A percentile compares a stretch with the other conserved stretches of the same genome.
These are phyloP conservation scores for Evernia prunastri DNA, from an alignment of 495 filamentous ascomycete genomes.

Conservation along the genomic window DNA sequence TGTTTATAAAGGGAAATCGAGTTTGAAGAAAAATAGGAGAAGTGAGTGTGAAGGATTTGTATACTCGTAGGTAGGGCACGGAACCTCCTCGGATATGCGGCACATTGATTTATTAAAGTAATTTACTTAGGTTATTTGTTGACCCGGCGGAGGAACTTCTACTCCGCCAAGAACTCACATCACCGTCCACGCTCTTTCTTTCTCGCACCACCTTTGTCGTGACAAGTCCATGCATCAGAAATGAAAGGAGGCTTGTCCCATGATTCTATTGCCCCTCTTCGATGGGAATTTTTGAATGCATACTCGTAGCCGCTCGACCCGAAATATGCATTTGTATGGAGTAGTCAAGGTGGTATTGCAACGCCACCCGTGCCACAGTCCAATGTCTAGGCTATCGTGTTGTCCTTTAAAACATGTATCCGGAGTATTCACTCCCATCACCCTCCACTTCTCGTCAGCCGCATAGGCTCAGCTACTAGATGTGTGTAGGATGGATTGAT, in stretches of 20 bases:
- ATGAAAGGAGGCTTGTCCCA: too few relatives aligned
- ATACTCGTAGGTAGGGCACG: neutral
- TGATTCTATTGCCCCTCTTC: too few relatives aligned
- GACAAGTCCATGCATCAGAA: too few relatives aligned
- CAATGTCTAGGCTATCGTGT: neutral
- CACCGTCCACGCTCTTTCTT: neutral
- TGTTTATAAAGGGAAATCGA: neutral
- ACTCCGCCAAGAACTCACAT: neutral
- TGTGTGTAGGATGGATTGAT: too few relatives aligned
- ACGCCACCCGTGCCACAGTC: neutral
- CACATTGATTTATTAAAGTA: neutral
- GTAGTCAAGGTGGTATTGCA: neutral
- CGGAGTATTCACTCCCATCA: too few relatives aligned
- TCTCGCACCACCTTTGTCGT: too few relatives aligned
- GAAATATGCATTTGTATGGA: too few relatives aligned
- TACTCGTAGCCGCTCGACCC: too few relatives aligned
- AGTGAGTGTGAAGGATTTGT: neutral
- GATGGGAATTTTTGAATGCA: too few relatives aligned
- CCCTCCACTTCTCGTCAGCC: too few relatives aligned
- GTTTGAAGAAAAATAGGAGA: neutral
- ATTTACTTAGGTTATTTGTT: neutral
- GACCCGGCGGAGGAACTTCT: conserved; percentile 1
- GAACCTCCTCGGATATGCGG: neutral
- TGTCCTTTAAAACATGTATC: too few relatives aligned
- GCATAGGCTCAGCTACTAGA: too few relatives aligned